Evolutionary conservation across 2,329 filamentous ascomycete genomes (phyloP).

Genomic region (Aureobasidium pullulans): DNA sequence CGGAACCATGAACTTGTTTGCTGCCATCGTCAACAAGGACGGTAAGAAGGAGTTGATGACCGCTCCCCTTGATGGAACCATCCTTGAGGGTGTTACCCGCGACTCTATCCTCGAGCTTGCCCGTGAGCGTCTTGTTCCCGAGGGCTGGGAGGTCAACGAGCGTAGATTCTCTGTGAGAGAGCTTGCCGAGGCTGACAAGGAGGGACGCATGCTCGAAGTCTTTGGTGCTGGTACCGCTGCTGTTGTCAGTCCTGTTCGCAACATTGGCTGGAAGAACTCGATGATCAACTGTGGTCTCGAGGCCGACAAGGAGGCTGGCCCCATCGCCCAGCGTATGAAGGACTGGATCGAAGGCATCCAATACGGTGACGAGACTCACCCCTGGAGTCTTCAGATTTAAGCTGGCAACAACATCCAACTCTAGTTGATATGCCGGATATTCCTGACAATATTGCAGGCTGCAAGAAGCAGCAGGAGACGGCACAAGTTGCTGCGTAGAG

Average conservation of each 20-base stretch:
- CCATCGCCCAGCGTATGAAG: slow-evolving; percentile 81
- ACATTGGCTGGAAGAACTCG: slow-evolving; percentile 80
- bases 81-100: slow-evolving; percentile 87
- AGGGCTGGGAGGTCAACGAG: slow-evolving; percentile 86
- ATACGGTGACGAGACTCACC: slow-evolving; percentile 86
- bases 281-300: slow-evolving; percentile 75
- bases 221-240: slow-evolving; percentile 93
- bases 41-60: slow-evolving; percentile 89
- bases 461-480: neutral
- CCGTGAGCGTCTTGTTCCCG: slow-evolving; percentile 68
- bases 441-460: neutral
- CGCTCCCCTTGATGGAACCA: slow-evolving; percentile 93
- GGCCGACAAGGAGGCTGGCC: slow-evolving; percentile 76
- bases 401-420: neutral
- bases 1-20: slow-evolving; percentile 98
- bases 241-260: slow-evolving; percentile 82
- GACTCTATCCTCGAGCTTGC: slow-evolving; percentile 87
- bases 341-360: slow-evolving; percentile 94
- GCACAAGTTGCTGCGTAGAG: neutral
- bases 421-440: neutral
- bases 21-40: slow-evolving; percentile 73
- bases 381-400: slow-evolving; percentile 61
- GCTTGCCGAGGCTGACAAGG: slow-evolving; percentile 68
- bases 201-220: slow-evolving; percentile 83
- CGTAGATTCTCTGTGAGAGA: slow-evolving; percentile 89